phyloP scores from a whole-genome alignment of 441 rosid genomes.

The Pelargonium fulgidum region DNA sequence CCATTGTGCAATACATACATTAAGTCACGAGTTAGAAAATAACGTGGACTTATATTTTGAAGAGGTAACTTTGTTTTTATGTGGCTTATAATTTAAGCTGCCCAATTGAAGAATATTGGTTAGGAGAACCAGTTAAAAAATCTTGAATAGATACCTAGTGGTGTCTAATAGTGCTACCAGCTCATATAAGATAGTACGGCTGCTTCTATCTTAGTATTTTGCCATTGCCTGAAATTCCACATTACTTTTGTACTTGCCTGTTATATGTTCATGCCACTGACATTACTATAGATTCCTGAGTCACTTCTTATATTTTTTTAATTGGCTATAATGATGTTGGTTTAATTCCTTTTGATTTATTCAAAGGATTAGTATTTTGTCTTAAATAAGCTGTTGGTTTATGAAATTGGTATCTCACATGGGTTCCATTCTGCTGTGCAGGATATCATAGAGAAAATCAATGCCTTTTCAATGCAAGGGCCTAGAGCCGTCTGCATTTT shows the following conservation, averaged over 20 bases:
- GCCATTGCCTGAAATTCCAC: not conserved
- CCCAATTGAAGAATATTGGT: not conserved
- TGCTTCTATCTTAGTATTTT: not conserved
- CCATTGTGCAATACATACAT: not conserved
- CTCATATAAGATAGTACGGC: not conserved
- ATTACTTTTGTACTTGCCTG: not conserved
- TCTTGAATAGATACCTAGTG: not conserved
- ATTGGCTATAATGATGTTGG: too few species aligned
- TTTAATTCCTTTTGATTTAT: too few species aligned
- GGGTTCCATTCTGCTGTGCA: slow-evolving; percentile 25
- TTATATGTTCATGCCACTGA: too few species aligned
- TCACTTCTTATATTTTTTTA: not conserved
- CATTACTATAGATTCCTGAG: too few species aligned
- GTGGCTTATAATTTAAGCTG: not conserved
- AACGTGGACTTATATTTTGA: not conserved
- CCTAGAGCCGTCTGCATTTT: slow-evolving; percentile 88
- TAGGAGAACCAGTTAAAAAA: not conserved
- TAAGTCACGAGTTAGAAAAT: not conserved
- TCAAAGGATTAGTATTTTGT: too few species aligned
- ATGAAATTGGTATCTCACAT: not conserved
- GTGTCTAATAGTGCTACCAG: not conserved
- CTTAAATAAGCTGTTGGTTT: too few species aligned
- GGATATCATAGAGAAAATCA: slow-evolving; percentile 75
- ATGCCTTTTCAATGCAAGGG: slow-evolving; percentile 80
- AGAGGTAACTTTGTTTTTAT: not conserved